Conservation (phyloP, 2,329 filamentous ascomycete genomes). For the Parasarocladium wereldwijsianum region DNA sequence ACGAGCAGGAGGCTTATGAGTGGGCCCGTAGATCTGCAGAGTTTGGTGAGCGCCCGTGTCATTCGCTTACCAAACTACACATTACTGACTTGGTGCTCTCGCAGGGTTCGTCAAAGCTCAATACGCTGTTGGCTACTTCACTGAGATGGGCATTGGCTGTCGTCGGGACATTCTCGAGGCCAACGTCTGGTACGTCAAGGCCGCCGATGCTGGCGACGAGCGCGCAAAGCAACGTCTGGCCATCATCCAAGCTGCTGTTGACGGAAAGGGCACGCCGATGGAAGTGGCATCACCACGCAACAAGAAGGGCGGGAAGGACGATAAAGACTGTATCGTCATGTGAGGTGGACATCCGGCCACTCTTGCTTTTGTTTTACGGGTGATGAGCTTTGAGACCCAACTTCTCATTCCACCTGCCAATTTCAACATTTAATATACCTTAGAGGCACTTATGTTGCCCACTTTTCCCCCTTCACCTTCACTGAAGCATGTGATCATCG, state of each 20-base stretch:
- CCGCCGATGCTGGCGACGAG: constrained; percentile 82
- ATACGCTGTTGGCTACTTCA: constrained; percentile 93
- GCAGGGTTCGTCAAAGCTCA: constrained; percentile 61
- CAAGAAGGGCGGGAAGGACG: constrained; percentile 36
- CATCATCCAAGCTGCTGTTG: constrained; percentile 73
- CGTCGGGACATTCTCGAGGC: constrained; percentile 88
- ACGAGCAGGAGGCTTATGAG: constrained; percentile 91
- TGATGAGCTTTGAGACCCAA: too few relatives aligned
- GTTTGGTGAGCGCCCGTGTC: constrained; percentile 46
- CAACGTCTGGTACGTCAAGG: constrained; percentile 96
- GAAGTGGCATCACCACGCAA: constrained; percentile 37
- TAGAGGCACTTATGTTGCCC: too few relatives aligned
- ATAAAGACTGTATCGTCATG: constrained; percentile 46
- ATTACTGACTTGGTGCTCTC: background rate
- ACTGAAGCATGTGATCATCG: too few relatives aligned
- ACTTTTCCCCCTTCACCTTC: too few relatives aligned
- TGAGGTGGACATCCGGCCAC: too few relatives aligned
- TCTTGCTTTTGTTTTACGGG: too few relatives aligned
- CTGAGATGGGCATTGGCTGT: constrained; percentile 95
- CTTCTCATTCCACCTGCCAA: too few relatives aligned
- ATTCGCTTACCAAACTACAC: background rate
- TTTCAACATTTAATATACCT: too few relatives aligned
- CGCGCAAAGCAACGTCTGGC: constrained; percentile 75
- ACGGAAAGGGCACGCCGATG: constrained; percentile 37
- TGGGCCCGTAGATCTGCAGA: constrained; percentile 85